Conservation (phyloP, 768 basidiomycete genomes). For the Hericium erinaceus region DNA sequence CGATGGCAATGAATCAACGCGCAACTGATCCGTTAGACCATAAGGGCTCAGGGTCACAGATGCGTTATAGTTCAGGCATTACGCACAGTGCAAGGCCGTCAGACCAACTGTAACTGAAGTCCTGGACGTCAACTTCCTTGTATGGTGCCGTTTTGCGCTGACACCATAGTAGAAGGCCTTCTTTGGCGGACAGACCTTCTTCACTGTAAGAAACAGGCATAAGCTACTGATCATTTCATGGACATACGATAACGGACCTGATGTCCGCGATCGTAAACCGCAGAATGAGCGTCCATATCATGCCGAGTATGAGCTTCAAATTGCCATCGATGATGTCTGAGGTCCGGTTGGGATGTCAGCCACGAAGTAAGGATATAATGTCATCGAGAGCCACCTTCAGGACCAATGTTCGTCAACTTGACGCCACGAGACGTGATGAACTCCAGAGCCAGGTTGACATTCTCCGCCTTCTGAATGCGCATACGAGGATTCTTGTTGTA, state of each 20-base stretch:
- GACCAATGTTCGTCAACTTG: constrained; percentile 94
- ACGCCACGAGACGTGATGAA: constrained; percentile 93
- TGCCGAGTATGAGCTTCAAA: constrained; percentile 93
- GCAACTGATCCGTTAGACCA: constrained; percentile 45
- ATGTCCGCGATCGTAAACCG: constrained; percentile 98
- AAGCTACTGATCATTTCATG: not conserved
- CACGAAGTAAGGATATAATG: constrained; percentile 1
- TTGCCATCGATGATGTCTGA: constrained; percentile 99
- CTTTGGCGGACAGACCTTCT: constrained; percentile 98
- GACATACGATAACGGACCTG: constrained; percentile 44
- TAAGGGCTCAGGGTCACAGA: constrained; percentile 4
- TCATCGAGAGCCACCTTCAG: constrained; percentile 55
- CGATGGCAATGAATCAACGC: constrained; percentile 97
- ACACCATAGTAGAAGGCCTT: constrained; percentile 95
- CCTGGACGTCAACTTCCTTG: constrained; percentile 85
- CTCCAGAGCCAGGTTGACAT: constrained; percentile 92
- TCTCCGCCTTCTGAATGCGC: constrained; percentile 96
- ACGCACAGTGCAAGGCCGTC: constrained; percentile 92
- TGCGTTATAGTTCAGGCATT: constrained; percentile 2
- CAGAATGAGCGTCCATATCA: constrained; percentile 98
- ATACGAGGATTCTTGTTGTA: constrained; percentile 88
- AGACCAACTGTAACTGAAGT: constrained; percentile 89
- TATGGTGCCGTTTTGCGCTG: constrained; percentile 92
- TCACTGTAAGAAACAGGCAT: constrained; percentile 43
- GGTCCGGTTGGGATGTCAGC: not conserved